Evolutionary conservation across 2,329 filamentous ascomycete species (phyloP).

Genomic region (Ascochyta viciae-villosae): DNA sequence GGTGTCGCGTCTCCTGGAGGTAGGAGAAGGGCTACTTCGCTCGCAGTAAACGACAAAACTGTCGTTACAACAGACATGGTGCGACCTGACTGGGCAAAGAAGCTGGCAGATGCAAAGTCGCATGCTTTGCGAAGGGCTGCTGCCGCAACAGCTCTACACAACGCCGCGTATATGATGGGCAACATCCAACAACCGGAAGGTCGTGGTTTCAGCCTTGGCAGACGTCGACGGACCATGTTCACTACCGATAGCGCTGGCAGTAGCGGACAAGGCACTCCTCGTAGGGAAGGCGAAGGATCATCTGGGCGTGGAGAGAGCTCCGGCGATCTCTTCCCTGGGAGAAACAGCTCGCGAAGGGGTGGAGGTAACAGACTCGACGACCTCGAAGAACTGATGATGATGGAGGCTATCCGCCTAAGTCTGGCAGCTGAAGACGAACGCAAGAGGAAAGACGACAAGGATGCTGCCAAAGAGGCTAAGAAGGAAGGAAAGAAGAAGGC

Average conservation of each 20-base stretch:
- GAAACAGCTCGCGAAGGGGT: slow-evolving; percentile 62
- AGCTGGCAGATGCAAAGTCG: slow-evolving; percentile 81
- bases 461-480: slow-evolving; percentile 81
- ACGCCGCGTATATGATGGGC: slow-evolving; percentile 89
- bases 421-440: slow-evolving; percentile 93
- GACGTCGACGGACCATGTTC: slow-evolving; percentile 60
- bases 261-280: slow-evolving; percentile 55
- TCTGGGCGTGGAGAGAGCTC: slow-evolving; percentile 44
- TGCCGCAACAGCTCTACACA: slow-evolving; percentile 91
- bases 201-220: slow-evolving; percentile 58
- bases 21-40: slow-evolving; percentile 67
- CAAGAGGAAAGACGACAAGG: slow-evolving; percentile 84
- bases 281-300: slow-evolving; percentile 43
- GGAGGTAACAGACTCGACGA: slow-evolving; percentile 75
- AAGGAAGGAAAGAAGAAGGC: slow-evolving; percentile 80
- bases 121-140: slow-evolving; percentile 87
- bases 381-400: slow-evolving; percentile 97
- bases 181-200: slow-evolving; percentile 56
- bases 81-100: slow-evolving; percentile 92
- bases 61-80: slow-evolving; percentile 94
- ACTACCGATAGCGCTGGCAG: slow-evolving; percentile 54
- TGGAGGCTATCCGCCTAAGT: slow-evolving; percentile 90
- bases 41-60: slow-evolving; percentile 82
- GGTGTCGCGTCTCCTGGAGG: slow-evolving; percentile 47
- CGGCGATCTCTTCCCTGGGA: slow-evolving; percentile 48